Base-by-base conservation (phyloP, 768 basidiomycete species). In the Termitomyces sp. region DNA sequence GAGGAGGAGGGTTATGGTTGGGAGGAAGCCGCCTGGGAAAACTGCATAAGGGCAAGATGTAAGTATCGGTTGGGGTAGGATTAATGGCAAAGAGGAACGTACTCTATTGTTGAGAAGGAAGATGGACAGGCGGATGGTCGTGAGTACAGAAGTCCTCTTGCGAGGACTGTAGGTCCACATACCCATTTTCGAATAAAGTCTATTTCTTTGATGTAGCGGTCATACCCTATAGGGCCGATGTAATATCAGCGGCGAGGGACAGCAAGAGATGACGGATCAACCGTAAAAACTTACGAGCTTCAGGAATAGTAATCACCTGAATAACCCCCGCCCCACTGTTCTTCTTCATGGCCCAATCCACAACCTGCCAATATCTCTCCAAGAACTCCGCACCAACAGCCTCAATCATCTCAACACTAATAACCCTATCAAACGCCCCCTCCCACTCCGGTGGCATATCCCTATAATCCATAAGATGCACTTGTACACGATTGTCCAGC, bases 381-480 rank as follows among this genome's bases (percentile, higher is more conserved):
- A 89, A 68, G 63, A 81, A 89, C 57, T 88, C 85, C 42, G 73
- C 70, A 5, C 86, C 88, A 9, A 91, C 87, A 0, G 82, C 84
- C 64, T 89, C 88, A 5, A 90, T 80, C 88, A 90, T 89, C 72
- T 89, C 88, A 45, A 89, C 74, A 56, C 86, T 88, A 25, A 91
- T 76, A 18, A 91, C 74, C 9, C 88, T 68, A 60, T 90, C 85
- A 61, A 91, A 91, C 6, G 70, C 60, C 18, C 79, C 79, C 59
- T 79, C 70, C 88, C 87, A 90, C 27, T 82, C 79, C 2, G 66
- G 51, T 1, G 85, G 86, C 74, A 88, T 79, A 38, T 74, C 70
- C 22, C 88, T 70, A 64, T 89, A 91, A 60, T 89, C 89, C 80
- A 91, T 81, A n/a, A 88, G 66, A 68, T 89, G 87, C 2, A 89